These are phyloP conservation scores for Massariosphaeria phaeospora DNA, from an alignment of 495 filamentous ascomycete genomes.

Conservation along the genomic window DNA sequence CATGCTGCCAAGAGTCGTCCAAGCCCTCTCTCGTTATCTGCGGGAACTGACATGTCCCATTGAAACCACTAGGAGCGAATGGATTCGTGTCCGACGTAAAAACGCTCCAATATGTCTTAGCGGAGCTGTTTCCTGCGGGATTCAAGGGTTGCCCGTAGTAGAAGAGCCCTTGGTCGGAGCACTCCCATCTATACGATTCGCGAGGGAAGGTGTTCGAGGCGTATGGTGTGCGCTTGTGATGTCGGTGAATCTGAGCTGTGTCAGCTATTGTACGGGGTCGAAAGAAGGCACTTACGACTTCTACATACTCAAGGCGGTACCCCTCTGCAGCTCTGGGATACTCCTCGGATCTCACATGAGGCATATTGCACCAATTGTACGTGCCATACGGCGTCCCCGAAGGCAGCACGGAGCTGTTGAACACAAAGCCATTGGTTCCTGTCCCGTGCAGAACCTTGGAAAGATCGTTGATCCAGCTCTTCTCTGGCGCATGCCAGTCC, in stretches of 20 bases:
- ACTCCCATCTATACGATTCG: slow-evolving; percentile 62
- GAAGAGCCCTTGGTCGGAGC: slow-evolving; percentile 56
- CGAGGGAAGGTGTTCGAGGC: slow-evolving; percentile 61
- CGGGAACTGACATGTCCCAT: slow-evolving; percentile 64
- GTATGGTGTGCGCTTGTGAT: slow-evolving; percentile 71
- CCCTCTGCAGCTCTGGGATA: slow-evolving; percentile 48
- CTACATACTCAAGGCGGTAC: slow-evolving; percentile 61
- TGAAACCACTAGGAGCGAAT: slow-evolving; percentile 53
- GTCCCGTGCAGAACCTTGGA: slow-evolving; percentile 46
- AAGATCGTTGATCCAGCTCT: slow-evolving; percentile 55
- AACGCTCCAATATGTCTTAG: slow-evolving; percentile 53
- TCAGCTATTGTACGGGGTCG: not conserved
- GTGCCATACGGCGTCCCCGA: slow-evolving; percentile 46
- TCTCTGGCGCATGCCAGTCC: slow-evolving; percentile 54
- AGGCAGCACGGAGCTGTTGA: slow-evolving; percentile 52
- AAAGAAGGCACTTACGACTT: slow-evolving; percentile 47
- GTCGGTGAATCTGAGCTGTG: slow-evolving; percentile 55
- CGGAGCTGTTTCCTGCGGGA: slow-evolving; percentile 39
- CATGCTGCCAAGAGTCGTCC: slow-evolving; percentile 62
- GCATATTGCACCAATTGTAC: slow-evolving; percentile 77
- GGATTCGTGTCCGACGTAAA: slow-evolving; percentile 55
- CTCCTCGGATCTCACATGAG: slow-evolving; percentile 56
- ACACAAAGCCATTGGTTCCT: slow-evolving; percentile 61
- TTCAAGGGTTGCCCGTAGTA: slow-evolving; percentile 52
- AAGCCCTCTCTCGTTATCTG: slow-evolving; percentile 62